Evolutionary conservation across 2,329 filamentous ascomycete species (phyloP).

Genomic region (Aureobasidium musti): DNA sequence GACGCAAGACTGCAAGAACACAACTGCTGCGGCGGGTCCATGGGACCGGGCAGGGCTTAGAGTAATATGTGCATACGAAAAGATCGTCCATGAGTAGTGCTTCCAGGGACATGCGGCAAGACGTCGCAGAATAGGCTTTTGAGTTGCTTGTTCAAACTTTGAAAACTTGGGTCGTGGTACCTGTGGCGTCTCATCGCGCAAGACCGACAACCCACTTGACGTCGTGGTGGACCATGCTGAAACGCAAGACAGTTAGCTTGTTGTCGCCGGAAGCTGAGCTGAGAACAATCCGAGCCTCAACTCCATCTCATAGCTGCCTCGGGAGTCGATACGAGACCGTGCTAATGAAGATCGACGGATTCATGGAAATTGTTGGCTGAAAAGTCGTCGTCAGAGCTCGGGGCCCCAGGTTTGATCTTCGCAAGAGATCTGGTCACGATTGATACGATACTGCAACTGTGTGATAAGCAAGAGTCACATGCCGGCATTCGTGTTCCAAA

Average conservation of each 20-base stretch:
- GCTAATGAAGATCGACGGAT: neutral
- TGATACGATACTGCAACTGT: too few species aligned
- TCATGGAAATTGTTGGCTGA: neutral
- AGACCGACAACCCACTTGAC: neutral
- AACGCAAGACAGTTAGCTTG: neutral
- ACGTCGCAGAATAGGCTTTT: neutral
- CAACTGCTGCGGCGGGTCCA: neutral
- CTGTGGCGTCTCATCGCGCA: neutral
- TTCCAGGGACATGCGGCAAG: neutral
- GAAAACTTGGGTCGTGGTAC: neutral
- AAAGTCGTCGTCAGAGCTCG: neutral
- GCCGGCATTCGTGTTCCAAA: neutral
- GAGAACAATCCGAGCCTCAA: neutral
- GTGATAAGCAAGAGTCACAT: neutral
- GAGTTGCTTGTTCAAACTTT: neutral
- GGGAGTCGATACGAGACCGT: neutral
- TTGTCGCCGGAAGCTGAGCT: neutral
- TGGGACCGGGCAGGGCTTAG: neutral
- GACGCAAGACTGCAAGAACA: neutral
- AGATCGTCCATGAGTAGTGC: neutral
- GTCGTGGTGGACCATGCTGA: neutral
- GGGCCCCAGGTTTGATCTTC: neutral
- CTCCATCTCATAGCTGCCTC: neutral
- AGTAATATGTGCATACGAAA: neutral
- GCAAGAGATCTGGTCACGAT: neutral